Conservation (phyloP, 371 early-diverging fungal species). For the Chytridiales sp. region DNA sequence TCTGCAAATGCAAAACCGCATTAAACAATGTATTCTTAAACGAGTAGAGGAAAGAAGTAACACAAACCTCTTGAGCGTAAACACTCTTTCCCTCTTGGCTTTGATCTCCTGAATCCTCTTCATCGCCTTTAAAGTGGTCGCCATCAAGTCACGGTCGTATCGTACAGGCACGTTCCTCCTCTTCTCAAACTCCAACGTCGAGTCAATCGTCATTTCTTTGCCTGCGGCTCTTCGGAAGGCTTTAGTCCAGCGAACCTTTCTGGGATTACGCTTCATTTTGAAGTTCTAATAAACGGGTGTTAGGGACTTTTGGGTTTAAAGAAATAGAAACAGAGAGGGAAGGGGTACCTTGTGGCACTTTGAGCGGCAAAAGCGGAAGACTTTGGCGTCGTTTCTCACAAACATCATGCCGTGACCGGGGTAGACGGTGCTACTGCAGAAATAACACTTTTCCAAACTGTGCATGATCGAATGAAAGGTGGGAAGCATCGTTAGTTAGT, state of each 20-base stretch:
- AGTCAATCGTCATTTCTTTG: conserved; percentile 98
- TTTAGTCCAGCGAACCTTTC: conserved; percentile 99
- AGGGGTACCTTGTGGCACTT: conserved; percentile 88
- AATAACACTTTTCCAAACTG: conserved; percentile 99
- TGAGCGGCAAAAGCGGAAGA: conserved; percentile 98
- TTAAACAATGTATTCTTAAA: neutral
- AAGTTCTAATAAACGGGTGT: too few relatives aligned
- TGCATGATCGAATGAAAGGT: too few relatives aligned
- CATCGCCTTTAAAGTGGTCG: conserved; percentile 94
- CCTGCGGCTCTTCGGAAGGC: conserved; percentile 96
- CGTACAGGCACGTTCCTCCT: conserved; percentile 95
- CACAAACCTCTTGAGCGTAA: conserved; percentile 43
- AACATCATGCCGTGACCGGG: conserved; percentile 99
- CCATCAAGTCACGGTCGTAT: conserved; percentile 94
- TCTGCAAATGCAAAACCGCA: too few relatives aligned
- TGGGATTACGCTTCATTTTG: conserved; percentile 99
- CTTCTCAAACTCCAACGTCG: conserved; percentile 97
- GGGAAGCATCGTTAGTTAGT: too few relatives aligned
- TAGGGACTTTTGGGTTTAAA: neutral
- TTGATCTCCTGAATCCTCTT: conserved; percentile 93
- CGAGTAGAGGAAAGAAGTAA: neutral
- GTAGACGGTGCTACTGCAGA: conserved; percentile 97
- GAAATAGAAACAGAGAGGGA: neutral
- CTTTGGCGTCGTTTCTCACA: conserved; percentile 97
- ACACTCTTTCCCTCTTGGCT: conserved; percentile 85